Evolutionary conservation across 2,329 filamentous ascomycete species (phyloP).

Genomic region (Metarhizium anisopliae): DNA sequence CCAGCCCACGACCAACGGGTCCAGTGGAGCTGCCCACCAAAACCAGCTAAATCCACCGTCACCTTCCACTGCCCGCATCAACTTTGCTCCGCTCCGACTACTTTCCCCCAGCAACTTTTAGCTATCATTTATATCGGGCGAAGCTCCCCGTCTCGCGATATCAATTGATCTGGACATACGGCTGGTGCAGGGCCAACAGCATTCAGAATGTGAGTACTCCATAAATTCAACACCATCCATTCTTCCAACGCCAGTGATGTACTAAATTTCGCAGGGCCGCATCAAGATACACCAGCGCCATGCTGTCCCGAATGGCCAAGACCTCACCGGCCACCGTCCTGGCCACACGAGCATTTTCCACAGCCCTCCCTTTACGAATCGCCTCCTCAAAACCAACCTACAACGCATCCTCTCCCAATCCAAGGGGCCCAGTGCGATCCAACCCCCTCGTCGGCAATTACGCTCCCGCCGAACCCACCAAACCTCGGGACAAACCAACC

Average conservation of each 20-base stretch:
- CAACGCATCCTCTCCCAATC: neutral
- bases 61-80: conserved; percentile 12
- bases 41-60: neutral
- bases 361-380: conserved; percentile 19
- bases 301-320: conserved; percentile 20
- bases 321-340: conserved; percentile 11
- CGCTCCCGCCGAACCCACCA: conserved; percentile 8
- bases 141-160: neutral
- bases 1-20: neutral
- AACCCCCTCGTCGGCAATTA: conserved; percentile 24
- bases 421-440: conserved; percentile 9
- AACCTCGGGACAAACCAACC: neutral
- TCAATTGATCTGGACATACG: neutral
- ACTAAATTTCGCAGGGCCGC: conserved; percentile 14
- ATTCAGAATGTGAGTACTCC: conserved; percentile 12
- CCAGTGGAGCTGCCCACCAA: neutral
- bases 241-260: neutral
- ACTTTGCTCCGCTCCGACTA: conserved; percentile 19
- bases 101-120: neutral
- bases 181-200: neutral
- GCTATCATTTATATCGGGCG: neutral
- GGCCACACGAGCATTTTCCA: conserved; percentile 21
- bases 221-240: neutral
- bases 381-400: conserved; percentile 5
- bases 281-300: conserved; percentile 18